Evolutionary conservation across 305 asterid species (phyloP), one percentile per base, ranked within the genome.

Genomic region (Rubia occidens): DNA sequence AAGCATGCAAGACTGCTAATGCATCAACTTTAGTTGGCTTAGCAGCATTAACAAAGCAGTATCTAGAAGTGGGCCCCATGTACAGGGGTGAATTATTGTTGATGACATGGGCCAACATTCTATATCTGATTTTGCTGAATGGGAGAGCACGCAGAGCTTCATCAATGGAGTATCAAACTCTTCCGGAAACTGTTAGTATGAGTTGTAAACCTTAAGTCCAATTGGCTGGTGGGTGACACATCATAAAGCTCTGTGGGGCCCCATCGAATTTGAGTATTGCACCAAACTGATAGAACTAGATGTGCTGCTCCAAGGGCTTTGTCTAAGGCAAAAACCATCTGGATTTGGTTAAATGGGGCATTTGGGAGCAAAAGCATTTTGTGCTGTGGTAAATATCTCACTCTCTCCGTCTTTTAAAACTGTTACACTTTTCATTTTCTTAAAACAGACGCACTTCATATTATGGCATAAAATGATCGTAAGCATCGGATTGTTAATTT

Each of bases 171-270:
- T 70, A 79, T 77, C 80, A 74, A 85, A 76, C 76, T 72, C 71
- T 71, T 63, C 86, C 75, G 60, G 47, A 82, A 69, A 77, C 78
- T 67, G 63, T 62, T 51, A 75, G 76, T 81, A 74, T 83, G 89
- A 87, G 89, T 78, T 85, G 86, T 82, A 85, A 80, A 67, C 89
- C 89, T 79, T 58, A 77, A 67, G 65, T 37, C 76, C 84, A 83
- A 82, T 71, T 80, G 86, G 85, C 71, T 76, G 79, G 83, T 85
- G 93, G 87, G 77, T 24, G 75, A 82, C 89, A 87, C 88, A 76
- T 85, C 88, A 78, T 76, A 83, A 82, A 83, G 82, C 66, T 35
- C 62, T 39, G 39, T 49, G 75, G 82, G 89, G 80, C 2, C 81
- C 87, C 59, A 14, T 76, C 71, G 65, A 9, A 45, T 39, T 70